These are phyloP conservation scores for Ceratocystis harringtonii DNA, from an alignment of 2,329 filamentous ascomycete species.

Conservation along the genomic window DNA sequence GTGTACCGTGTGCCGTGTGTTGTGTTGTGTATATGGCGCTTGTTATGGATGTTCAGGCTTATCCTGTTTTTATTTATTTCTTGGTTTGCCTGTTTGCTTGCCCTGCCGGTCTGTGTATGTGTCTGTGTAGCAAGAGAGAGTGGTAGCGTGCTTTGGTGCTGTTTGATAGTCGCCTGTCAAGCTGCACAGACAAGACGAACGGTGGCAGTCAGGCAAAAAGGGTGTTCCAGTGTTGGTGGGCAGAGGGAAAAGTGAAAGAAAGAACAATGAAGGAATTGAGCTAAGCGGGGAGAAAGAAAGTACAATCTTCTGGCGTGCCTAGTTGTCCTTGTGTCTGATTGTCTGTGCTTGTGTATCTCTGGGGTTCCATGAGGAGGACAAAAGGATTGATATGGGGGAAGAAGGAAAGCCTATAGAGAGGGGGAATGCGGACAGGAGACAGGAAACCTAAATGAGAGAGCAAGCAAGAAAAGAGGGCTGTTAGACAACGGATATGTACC, in stretches of 20 bases:
- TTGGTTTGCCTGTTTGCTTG: background rate
- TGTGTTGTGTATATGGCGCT: background rate
- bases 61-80: background rate
- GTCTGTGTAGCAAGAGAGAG: background rate
- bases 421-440: background rate
- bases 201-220: background rate
- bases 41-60: background rate
- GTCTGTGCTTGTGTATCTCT: background rate
- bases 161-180: background rate
- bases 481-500: background rate
- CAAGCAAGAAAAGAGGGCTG: background rate
- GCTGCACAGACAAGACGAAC: background rate
- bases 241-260: background rate
- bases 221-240: background rate
- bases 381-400: background rate
- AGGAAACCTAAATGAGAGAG: background rate
- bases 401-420: background rate
- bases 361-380: background rate
- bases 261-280: slow-evolving; percentile 2
- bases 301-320: background rate
- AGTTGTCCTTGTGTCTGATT: background rate
- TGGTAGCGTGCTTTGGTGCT: background rate
- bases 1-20: background rate
- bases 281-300: background rate
- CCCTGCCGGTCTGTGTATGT: background rate